Evolutionary conservation across 1,139 yeast genomes (phyloP), one percentile per base, ranked within the genome.

Genomic region (Debaryomycetaceae sp.): DNA sequence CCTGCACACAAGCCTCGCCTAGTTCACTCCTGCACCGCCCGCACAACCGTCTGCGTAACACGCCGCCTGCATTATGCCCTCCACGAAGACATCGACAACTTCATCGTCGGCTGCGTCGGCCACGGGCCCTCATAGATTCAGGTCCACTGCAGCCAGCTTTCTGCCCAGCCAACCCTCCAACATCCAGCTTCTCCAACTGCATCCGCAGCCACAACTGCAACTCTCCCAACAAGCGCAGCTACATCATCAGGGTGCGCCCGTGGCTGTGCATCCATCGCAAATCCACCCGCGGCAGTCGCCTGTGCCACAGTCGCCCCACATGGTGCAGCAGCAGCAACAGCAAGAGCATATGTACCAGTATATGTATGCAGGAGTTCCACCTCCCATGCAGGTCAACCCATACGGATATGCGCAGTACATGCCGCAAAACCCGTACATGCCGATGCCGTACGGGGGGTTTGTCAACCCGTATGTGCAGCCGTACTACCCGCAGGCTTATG

Each of bases 81-180:
- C 17, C 18, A 18, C 30, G 4, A 13, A 13, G 28, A 25, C 11
- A 10, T 27, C 32, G 27, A 23, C 38, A 21, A 29, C 34, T 5
- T 23, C 34, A 23, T 29, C 28, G 20, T 8, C 25, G 12, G 24
- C 36, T 25, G 19, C 28, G 27, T 22, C 30, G 13, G 25, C 37
- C 21, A 41, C 59, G 28, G 65, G 66, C 15, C 56, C 65, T 31
- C 56, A 54, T 41, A 61, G 68, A 34, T 64, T 64, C 44, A 65
- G 69, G 41, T 57, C 63, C 30, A 69, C 62, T 46, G 69, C 68
- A 18, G 64, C 65, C 32, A 58, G 63, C 31, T 64, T 64, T 38
- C 56, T 61, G 14, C 71, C 71, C 9, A 48, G 58, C 34, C 54
- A 49, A 25, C 41, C 36, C 27, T 18, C 40, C 23, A 35, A 38